Evolutionary conservation across 805 yeast species (phyloP).

Genomic region (Cyberlindnera bimundalis): DNA sequence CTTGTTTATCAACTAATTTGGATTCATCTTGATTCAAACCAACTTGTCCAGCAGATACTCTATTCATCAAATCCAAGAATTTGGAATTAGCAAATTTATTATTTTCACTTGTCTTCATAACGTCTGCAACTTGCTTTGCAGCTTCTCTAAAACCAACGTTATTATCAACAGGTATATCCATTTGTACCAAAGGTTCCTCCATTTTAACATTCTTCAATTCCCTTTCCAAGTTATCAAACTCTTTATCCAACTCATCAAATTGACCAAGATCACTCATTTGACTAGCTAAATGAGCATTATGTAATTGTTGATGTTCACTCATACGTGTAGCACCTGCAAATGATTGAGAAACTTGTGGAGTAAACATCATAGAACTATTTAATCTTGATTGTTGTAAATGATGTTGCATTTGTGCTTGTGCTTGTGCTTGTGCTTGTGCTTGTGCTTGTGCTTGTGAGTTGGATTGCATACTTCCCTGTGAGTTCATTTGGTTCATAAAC

Average conservation of each 20-base stretch:
- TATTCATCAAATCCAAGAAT: conserved; percentile 26
- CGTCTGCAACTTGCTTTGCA: conserved; percentile 27
- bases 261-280: conserved; percentile 17
- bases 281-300: conserved; percentile 12
- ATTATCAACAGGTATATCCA: conserved; percentile 2
- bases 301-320: conserved; percentile 26
- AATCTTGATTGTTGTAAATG: conserved; percentile 8
- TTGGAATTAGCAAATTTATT: conserved; percentile 26
- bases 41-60: conserved; percentile 25
- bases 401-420: conserved; percentile 3
- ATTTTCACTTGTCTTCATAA: conserved; percentile 19
- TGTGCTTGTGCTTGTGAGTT: conserved; percentile 1
- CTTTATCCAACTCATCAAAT: conserved; percentile 15
- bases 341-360: conserved; percentile 14
- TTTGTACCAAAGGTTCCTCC: conserved; percentile 6
- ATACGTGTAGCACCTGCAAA: conserved; percentile 7
- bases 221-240: conserved; percentile 17
- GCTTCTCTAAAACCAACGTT: conserved; percentile 24
- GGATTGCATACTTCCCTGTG: conserved; percentile 3
- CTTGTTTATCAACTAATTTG: conserved; percentile 24
- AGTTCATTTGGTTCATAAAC: conserved; percentile 14
- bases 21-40: conserved; percentile 24
- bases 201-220: conserved; percentile 15
- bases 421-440: conserved; percentile 6
- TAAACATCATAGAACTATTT: conserved; percentile 4